These are phyloP conservation scores for Backusella macrospora DNA, from an alignment of 192 early-diverging fungal genomes.

Conservation along the genomic window DNA sequence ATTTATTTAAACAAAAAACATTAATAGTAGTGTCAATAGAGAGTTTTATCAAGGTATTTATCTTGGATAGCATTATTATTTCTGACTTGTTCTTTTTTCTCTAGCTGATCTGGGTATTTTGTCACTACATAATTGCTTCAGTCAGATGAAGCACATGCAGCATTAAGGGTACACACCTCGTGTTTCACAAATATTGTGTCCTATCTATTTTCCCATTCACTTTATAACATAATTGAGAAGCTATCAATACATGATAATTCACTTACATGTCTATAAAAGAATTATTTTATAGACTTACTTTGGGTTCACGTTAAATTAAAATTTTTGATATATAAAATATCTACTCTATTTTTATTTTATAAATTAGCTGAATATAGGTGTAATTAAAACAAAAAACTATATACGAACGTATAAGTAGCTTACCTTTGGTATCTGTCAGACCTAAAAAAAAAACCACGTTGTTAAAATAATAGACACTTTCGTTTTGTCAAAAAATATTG, in stretches of 20 bases:
- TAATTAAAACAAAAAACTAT: conserved; percentile 5
- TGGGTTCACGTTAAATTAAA: no score
- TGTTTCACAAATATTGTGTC: conserved; percentile 14
- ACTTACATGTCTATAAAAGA: no score
- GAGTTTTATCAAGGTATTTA: neutral
- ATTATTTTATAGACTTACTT: no score
- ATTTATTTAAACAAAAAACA: neutral
- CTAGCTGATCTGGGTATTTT: conserved; percentile 11
- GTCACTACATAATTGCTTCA: conserved; percentile 11
- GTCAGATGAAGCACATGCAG: conserved; percentile 30
- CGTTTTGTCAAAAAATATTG: neutral
- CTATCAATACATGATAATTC: neutral
- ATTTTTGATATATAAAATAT: no score
- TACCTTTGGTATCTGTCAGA: conserved; percentile 4
- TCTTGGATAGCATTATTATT: neutral
- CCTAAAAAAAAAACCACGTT: conserved; percentile 19
- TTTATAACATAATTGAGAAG: neutral
- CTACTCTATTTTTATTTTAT: neutral
- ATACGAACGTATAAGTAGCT: neutral
- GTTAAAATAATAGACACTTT: conserved; percentile 7
- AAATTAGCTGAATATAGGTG: neutral
- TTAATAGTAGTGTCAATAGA: neutral
- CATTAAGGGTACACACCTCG: conserved; percentile 28
- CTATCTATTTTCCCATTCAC: neutral
- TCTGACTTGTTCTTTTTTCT: neutral